Evolutionary conservation across 768 basidiomycete genomes (phyloP), one percentile per base, ranked within the genome.

Genomic region (Tulasnella sp.): DNA sequence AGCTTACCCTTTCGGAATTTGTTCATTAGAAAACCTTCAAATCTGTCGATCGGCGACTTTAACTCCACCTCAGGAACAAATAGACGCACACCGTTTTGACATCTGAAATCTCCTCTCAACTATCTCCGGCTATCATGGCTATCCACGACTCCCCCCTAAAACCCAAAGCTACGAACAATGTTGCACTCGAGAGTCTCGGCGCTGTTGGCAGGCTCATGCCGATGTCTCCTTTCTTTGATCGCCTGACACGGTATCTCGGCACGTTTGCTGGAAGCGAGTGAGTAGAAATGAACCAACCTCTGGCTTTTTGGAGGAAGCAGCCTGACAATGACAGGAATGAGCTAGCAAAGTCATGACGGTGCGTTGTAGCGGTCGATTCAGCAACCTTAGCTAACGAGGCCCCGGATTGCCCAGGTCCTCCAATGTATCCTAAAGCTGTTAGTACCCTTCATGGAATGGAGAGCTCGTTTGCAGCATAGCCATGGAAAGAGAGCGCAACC

Each of bases 251-350:
- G 66, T 89, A 81, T 68, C 74, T 91, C 54, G 82, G 84, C 58
- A 87, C 88, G 66, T 90, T 86, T 86, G 84, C 81, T 69, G 88
- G 88, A 26, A 88, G 80, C 80, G 89, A 92, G 88, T 89, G 74
- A 70, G 81, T 81, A 63, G 63, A 29, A 52, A 38, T 5, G 15
- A 38, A 38, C 15, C 34, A 7, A 5, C 34, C 7, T 15, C 7
- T 38, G 15, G 34, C 34, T 7, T 7, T 38, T 5, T 5, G 34
- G 15, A 38, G 34, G 34, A n/a, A n/a, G n/a, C n/a, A n/a, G n/a
- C 15, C 34, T 38, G 34, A 38, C 15, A 38, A 38, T 5, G 34
- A 38, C 5, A 56, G 19, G 21, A 49, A 23, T 23, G 19, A 49
- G 55, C 41, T 48, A 48, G 27, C n/a, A 48, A 48, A 38, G 34